Conservation (phyloP, 345 rosid genomes). For the Gossypium sturtianum region DNA sequence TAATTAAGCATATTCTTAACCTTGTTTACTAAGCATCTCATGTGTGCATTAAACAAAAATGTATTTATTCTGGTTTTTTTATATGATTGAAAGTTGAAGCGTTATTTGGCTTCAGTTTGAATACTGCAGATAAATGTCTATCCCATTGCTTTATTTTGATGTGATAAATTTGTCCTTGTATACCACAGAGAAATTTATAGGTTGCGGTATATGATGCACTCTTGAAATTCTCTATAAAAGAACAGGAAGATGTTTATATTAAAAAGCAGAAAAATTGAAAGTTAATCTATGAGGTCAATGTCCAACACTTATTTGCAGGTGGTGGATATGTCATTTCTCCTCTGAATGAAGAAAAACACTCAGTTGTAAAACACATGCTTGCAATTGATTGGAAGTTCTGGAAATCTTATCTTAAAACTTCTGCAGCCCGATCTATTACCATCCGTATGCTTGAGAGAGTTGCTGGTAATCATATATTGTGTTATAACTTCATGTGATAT, state of each 20-base stretch:
- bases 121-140: background rate
- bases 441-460: slow-evolving; percentile 83
- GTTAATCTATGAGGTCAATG: background rate
- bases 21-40: background rate
- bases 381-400: slow-evolving; percentile 93
- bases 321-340: slow-evolving; percentile 95
- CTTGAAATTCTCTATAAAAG: background rate
- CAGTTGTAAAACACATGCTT: slow-evolving; percentile 94
- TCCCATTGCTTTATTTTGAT: background rate
- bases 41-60: no score
- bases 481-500: background rate
- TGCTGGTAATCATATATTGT: slow-evolving; percentile 47
- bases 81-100: background rate
- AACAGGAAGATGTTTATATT: background rate
- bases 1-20: background rate
- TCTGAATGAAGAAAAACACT: slow-evolving; percentile 56
- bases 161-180: background rate
- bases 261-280: background rate
- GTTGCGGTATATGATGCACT: background rate
- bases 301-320: slow-evolving; percentile 43
- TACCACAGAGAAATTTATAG: background rate
- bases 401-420: slow-evolving; percentile 66
- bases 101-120: background rate
- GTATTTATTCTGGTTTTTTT: background rate
- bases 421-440: slow-evolving; percentile 71